phyloP scores from a whole-genome alignment of 192 early-diverging fungal genomes.

The Linnemannia hyalina region DNA sequence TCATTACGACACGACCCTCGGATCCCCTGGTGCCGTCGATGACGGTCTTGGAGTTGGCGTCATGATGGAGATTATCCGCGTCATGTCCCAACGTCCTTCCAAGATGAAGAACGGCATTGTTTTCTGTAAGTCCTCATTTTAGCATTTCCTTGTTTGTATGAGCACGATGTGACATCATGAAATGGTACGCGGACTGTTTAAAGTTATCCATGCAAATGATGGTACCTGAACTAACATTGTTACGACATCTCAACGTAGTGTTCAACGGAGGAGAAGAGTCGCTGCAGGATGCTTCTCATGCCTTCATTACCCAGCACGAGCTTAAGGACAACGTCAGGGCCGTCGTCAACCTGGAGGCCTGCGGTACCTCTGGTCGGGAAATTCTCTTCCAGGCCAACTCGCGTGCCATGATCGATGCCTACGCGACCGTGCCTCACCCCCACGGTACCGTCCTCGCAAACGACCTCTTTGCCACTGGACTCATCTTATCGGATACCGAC shows the following conservation, averaged over 20 bases:
- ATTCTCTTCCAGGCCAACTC: slow-evolving; percentile 86
- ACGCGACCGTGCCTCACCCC: slow-evolving; percentile 71
- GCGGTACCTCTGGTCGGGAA: slow-evolving; percentile 74
- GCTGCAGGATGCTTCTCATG: slow-evolving; percentile 81
- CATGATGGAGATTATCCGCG: slow-evolving; percentile 77
- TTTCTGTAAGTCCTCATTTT: slow-evolving; percentile 61
- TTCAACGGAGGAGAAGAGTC: slow-evolving; percentile 88
- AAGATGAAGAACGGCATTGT: slow-evolving; percentile 65
- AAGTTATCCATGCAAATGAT: not conserved
- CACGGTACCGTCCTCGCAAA: slow-evolving; percentile 76
- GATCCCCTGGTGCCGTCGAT: slow-evolving; percentile 71
- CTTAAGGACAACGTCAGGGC: slow-evolving; percentile 68
- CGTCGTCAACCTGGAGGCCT: slow-evolving; percentile 82
- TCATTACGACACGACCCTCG: slow-evolving; percentile 77
- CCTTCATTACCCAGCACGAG: slow-evolving; percentile 75
- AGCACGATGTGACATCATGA: slow-evolving; percentile 1
- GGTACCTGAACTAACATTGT: not conserved
- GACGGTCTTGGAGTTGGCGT: slow-evolving; percentile 79
- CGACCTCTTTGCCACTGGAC: slow-evolving; percentile 69
- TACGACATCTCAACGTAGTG: slow-evolving; percentile 46
- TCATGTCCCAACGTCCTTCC: slow-evolving; percentile 59
- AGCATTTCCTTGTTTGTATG: not conserved
- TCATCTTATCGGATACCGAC: slow-evolving; percentile 82
- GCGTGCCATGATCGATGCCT: slow-evolving; percentile 74
- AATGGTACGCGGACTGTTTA: not conserved